Base-by-base conservation (phyloP, 2,329 filamentous ascomycete genomes). In the Aspergillus transmontanensis region DNA sequence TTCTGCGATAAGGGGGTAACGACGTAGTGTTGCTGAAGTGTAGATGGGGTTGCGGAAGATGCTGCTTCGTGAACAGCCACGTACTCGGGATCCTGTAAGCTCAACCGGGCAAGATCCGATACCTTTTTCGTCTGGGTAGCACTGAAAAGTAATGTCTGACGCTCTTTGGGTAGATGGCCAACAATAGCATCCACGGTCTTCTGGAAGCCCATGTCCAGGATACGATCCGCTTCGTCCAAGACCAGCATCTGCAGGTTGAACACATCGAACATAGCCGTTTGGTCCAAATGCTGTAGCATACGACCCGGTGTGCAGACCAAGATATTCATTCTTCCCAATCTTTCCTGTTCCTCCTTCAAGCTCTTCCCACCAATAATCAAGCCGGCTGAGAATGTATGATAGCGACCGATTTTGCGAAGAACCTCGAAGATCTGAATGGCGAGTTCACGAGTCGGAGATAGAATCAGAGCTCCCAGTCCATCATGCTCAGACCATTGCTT, bases 371-470 rank as follows among this genome's bases (percentile, higher is more conserved):
- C 95, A 71, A 98, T 98, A 11, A 99, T 88, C 71, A 98, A 80
- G 0, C 95, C 95, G 0, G 95, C 95, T 0, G 94, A 96, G 76
- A 98, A 97, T 64, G 87, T 85, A 77, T 99, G 94, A 62, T 94
- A 89, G 61, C 92, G 87, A 51, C 95, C 95, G 62, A 99, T 87
- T 77, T 96, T 97, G 65, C 92, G 86, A 71, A 99, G 80, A 0
- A 98, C 94, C 62, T 97, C 91, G 74, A 98, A 99, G 65, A 97
- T 99, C 78, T 99, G 95, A 45, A 96, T 95, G 0, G 95, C 94
- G 60, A 99, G 84, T 80, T 99, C 95, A 73, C 95, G 90, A 9
- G 95, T 99, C 0, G 95, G 95, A 0, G 94, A 94, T 59, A 99
- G 89, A 68, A 99, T 92, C 67, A 99, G 85, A 5, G 95, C 95